Evolutionary conservation across 2,329 filamentous ascomycete genomes (phyloP), one percentile per base, ranked within the genome.

Genomic region (Diaporthe sp.): DNA sequence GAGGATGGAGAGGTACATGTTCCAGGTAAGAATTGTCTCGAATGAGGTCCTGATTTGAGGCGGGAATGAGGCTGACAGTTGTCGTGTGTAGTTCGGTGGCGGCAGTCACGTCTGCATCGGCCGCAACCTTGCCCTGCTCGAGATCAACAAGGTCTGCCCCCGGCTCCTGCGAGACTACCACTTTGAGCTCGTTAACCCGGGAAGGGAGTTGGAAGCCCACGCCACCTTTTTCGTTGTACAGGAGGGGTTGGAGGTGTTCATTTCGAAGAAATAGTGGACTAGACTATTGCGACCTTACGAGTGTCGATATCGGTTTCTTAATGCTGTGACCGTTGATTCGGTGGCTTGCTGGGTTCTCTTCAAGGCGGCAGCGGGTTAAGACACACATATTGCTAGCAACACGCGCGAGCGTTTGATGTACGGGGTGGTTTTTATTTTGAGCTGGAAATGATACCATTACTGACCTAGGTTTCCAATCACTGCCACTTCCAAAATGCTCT

Each of bases 161-260:
- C 86, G 88, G 49, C 82, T 92, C 37, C 81, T 90, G 77, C 81
- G 88, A n/a, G 87, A 90, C 76, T 91, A 88, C 79, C 83, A 88
- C 60, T 87, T 91, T 77, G 83, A 88, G 80, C 83, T 91, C 37
- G 85, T 87, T n/a, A 84, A 88, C 75, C 88, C 88, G 0, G 84
- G 85, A 13, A 84, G 86, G 57, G 85, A 87, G 71, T 83, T 91
- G 78, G 86, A 85, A 76, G 88, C 88, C n/a, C 86, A 88, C 72
- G 87, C 89, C 28, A 90, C 88, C 4, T 91, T 91, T 81, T 91
- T 92, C 78, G 90, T 91, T 13, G 89, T 91, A 13, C 90, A 91
- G 80, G 84, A 87, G 68, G 90, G 90, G 0, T 79, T 91, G 76
- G 85, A 90, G 65, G 89, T 91, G 65, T 89, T 85, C 78, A 84